Conservation (phyloP, 2,329 filamentous ascomycete genomes). For the Clonostachys byssicola region DNA sequence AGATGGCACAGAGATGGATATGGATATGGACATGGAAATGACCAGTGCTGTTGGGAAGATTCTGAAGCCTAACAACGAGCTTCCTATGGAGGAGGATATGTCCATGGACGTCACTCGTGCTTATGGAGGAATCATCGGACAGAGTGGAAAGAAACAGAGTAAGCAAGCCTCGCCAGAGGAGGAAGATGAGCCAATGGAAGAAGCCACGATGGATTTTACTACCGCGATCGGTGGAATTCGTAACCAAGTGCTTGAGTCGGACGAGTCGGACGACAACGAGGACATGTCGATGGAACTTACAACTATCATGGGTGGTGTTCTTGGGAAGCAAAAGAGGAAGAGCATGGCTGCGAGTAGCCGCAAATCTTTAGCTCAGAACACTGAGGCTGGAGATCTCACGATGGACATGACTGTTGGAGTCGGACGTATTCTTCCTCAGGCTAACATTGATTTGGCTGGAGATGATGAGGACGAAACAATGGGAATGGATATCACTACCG, state of each 20-base stretch:
- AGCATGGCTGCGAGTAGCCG: slow-evolving; percentile 12
- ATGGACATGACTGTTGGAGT: slow-evolving; percentile 62
- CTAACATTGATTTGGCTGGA: slow-evolving; percentile 27
- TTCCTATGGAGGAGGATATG: slow-evolving; percentile 58
- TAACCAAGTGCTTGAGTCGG: slow-evolving; percentile 19
- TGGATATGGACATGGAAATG: slow-evolving; percentile 35
- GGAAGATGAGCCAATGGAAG: slow-evolving; percentile 33
- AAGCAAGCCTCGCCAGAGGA: slow-evolving; percentile 9
- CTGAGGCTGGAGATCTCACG: slow-evolving; percentile 25
- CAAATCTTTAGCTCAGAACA: slow-evolving; percentile 21
- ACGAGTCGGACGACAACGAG: slow-evolving; percentile 44
- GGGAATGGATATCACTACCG: slow-evolving; percentile 66
- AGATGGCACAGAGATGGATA: slow-evolving; percentile 18
- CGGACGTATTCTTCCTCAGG: slow-evolving; percentile 44
- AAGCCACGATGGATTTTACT: slow-evolving; percentile 73
- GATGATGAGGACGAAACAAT: slow-evolving; percentile 36
- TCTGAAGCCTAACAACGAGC: slow-evolving; percentile 16
- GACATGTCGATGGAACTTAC: slow-evolving; percentile 81
- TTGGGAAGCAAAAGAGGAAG: slow-evolving; percentile 25
- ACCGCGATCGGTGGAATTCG: slow-evolving; percentile 70
- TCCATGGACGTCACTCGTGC: slow-evolving; percentile 92
- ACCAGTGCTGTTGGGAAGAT: slow-evolving; percentile 54
- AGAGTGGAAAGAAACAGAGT: slow-evolving; percentile 8
- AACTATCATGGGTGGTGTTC: slow-evolving; percentile 55
- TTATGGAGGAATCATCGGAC: slow-evolving; percentile 71